Percentiles rank a stretch among this genome's conserved stretches.
Conservation (phyloP, 768 basidiomycete genomes). For the Russula sp. region DNA sequence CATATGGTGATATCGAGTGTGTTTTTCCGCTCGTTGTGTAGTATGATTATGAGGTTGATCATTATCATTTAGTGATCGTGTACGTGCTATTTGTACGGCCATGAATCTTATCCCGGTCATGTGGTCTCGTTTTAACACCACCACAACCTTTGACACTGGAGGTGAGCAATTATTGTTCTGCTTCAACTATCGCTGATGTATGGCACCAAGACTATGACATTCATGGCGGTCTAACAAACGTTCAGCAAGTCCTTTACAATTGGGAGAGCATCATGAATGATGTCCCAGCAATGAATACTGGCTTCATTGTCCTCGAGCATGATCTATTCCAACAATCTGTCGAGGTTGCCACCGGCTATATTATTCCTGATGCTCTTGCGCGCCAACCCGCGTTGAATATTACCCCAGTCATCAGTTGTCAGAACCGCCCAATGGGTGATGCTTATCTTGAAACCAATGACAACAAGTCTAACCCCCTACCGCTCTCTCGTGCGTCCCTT, state of each 20-base stretch:
- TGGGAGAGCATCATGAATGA: conserved; percentile 69
- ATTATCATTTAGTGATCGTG: conserved; percentile 56
- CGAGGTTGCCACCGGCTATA: conserved; percentile 79
- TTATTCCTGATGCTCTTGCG: conserved; percentile 73
- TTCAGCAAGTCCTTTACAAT: conserved; percentile 55
- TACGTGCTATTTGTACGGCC: conserved; percentile 72
- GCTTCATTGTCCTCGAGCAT: conserved; percentile 86
- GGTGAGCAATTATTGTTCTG: conserved; percentile 32
- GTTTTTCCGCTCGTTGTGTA: conserved; percentile 22
- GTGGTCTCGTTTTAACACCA: conserved; percentile 64
- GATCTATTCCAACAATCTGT: conserved; percentile 83
- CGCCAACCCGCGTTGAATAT: conserved; percentile 59
- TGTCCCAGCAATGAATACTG: conserved; percentile 48
- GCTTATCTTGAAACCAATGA: conserved; percentile 81
- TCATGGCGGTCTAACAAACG: conserved; percentile 50
- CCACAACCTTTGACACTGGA: conserved; percentile 62
- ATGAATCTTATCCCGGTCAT: conserved; percentile 82
- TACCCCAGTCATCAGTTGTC: conserved; percentile 62
- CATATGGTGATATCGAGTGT: conserved; percentile 73
- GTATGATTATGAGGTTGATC: neutral
- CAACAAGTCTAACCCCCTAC: conserved; percentile 55
- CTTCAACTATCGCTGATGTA: conserved; percentile 6
- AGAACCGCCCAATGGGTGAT: conserved; percentile 47
- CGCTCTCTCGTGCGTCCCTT: conserved; percentile 19
- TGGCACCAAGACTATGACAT: conserved; percentile 65